These are phyloP conservation scores for Desmodesmus armatus DNA, from an alignment of 139 green algal species.

Conservation along the genomic window DNA sequence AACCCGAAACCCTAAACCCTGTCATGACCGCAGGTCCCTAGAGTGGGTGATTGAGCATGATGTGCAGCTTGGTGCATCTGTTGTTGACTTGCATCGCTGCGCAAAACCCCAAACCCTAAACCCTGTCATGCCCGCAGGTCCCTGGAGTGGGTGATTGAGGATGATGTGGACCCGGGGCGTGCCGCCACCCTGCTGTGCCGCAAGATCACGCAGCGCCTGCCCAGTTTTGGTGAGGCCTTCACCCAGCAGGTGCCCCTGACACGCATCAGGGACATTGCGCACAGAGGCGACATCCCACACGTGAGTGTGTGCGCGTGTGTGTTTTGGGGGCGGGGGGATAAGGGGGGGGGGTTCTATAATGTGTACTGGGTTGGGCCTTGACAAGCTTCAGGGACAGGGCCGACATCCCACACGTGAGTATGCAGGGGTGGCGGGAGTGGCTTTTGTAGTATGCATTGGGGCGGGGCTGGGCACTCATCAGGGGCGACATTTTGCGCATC, in stretches of 20 bases:
- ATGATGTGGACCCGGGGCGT: neutral
- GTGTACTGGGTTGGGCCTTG: no score
- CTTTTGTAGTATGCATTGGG: no score
- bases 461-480: no score
- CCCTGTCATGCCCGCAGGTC: constrained; percentile 47
- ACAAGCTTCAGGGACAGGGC: no score
- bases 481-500: no score
- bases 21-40: constrained; percentile 59
- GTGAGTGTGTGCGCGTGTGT: constrained; percentile 18
- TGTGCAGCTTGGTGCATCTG: no score
- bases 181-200: constrained; percentile 67
- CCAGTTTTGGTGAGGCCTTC: constrained; percentile 93
- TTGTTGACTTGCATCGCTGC: no score
- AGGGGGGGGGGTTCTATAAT: no score
- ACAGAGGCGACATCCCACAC: constrained; percentile 68
- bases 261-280: constrained; percentile 97
- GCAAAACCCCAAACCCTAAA: no score
- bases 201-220: constrained; percentile 84
- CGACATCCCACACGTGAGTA: no score
- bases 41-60: constrained; percentile 87
- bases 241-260: constrained; percentile 90
- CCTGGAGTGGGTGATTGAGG: constrained; percentile 81
- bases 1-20: neutral
- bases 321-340: no score
- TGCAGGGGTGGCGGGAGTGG: no score